Base-by-base conservation (phyloP, 352 stramenopile genomes). In the Phytophthora idaei region DNA sequence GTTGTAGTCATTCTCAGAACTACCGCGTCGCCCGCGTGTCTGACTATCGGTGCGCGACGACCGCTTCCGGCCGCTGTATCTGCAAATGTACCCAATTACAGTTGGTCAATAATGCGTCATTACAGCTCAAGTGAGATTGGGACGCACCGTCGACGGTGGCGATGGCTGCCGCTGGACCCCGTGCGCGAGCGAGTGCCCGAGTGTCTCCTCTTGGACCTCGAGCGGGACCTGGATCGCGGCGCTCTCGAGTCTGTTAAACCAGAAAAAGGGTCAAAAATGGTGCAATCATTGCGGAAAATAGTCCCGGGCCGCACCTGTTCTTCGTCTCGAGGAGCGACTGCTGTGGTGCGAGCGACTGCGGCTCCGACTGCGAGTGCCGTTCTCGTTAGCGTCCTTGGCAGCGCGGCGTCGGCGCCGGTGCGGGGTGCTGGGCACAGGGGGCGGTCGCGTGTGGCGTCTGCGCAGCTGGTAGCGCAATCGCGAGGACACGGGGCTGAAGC, bases 401-500 rank as follows among this genome's bases (percentile, higher is more conserved):
- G 42, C 21, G 17, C 68, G 69, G 12, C 65, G 57, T 3, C 69
- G 64, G 12, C 69, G 69, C 12, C 61, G 49, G 15, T 56, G 67
- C 1, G 44, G 46, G 5, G 57, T 67, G 17, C 39, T 73, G 7
- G 64, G 56, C 34, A 60, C 62, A 5, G 62, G 59, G 12, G 67
- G 57, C 11, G 67, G 63, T 7, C 62, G 58, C 14, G 57, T 11
- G 21, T 69, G 55, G 25, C 53, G 63, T 27, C 68, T 61, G 3
- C 58, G 70, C 25, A 71, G 52, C 27, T 70, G 61, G 47, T 77
- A 73, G n/a, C 73, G 73, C 44, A 77, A 58, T 12, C 73, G 73
- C 7, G 73, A 80, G 9, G 73, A 71, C 21, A 80, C 73, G 65
- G 73, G 73, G 63, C 73, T 80, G 48, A 65, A 70, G 55, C 61